Base-by-base conservation (phyloP, 768 basidiomycete genomes). In the Boletellus ananiceps region DNA sequence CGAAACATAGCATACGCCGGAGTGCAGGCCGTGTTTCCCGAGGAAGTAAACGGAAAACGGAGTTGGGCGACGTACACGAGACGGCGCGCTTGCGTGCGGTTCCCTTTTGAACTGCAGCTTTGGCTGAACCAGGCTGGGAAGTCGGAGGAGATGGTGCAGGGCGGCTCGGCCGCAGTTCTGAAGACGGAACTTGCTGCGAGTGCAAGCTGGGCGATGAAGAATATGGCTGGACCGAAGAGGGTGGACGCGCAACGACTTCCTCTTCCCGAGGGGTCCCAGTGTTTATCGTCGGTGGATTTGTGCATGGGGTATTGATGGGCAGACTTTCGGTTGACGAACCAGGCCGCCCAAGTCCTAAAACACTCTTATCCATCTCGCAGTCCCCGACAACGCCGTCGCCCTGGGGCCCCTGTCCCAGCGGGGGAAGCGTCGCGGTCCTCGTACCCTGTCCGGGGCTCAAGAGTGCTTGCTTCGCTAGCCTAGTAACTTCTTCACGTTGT, bases 1-100 rank as follows among this genome's bases (percentile, higher is more conserved):
- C 95, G 41, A 97, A 81, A 58, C 82, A 85, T 58, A 99, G 75
- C 96, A 99, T 99, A 46, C 93, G 81, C 50, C 92, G 87, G 51
- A 99, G 77, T 13, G 88, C 91, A 7, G 85, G 78, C 35, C 96
- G 81, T 13, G 92, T 83, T 71, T 99, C 95, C 46, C 96, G 85
- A 2, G 96, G 96, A 19, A 99, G 78, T 9, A 98, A 76, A 16
- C 95, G 83, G 77, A 99, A 98, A 62, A 99, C 96, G 8, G 92
- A 93, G 66, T 98, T 95, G 23, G 65, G 67, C 2, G 67, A 67
- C 4, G 67, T 63, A 21, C 39, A 27, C 12, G 67, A 69, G 5
- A 35, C 34, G 0, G 57, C 18, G 12, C 65, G 67, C 39, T 57
- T 52, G 23, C 65, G 65, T 3, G 49, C 19, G 5, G 31, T 37